Base-by-base conservation (phyloP, 345 rosid genomes). In the Excoecaria agallocha region DNA sequence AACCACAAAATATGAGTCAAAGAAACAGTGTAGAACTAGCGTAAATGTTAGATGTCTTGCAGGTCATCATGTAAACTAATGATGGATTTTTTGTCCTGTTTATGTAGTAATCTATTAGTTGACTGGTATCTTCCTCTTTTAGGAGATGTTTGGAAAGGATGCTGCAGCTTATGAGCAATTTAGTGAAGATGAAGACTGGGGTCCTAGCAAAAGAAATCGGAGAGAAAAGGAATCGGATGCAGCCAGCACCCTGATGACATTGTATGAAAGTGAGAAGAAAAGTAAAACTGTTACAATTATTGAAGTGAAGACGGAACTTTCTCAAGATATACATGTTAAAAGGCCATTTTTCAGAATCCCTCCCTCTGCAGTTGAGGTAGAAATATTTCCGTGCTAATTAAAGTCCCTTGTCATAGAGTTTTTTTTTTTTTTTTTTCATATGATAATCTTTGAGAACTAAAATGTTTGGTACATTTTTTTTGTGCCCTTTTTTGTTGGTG, bases 71-170 rank as follows among this genome's bases (percentile, higher is more conserved):
- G 43, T 46, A 69, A 70, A 50, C 61, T 30, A 69, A 48, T 70
- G 13, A 8, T 59, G 48, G 55, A 58, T 3, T 22, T 7, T 66
- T 55, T 35, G 8, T 37, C 46, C 11, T 51, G 58, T 72, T 54
- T 62, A 5, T 68, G 64, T 20, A 12, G 69, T 35, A 3, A 6
- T 48, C 24, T 62, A 22, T 55, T 66, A n/a, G 22, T 80, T 45
- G 19, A 30, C 68, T 3, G 52, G 52, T 46, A 16, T 59, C 35
- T 85, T 38, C 30, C 30, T 30, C 54, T 50, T 22, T 38, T 74
- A 95, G 99, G 99, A 93, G 85, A 93, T 95, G 98, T 95, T 95
- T 76, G 99, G 99, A 70, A 95, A 90, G 84, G 99, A 93, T 82
- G 92, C 89, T 70, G 80, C 78, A 66, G 77, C 81, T 57, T 82